phyloP scores from a whole-genome alignment of 805 yeast species.

The Ogataea populi-albae region DNA sequence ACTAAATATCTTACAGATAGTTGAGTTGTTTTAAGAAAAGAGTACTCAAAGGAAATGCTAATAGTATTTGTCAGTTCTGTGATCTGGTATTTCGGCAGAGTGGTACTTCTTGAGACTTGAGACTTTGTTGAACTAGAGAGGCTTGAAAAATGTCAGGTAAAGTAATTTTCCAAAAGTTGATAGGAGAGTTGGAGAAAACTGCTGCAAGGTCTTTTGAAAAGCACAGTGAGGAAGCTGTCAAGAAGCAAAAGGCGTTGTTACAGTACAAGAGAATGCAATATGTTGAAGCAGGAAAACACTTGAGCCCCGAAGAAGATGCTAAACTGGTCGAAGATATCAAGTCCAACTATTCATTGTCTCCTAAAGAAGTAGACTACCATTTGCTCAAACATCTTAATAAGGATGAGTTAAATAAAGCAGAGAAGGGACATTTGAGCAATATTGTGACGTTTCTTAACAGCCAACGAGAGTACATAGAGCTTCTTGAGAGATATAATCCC shows the following conservation, averaged over 20 bases:
- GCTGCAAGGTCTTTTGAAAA: conserved; percentile 36
- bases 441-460: conserved; percentile 59
- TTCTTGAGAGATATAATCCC: conserved; percentile 84
- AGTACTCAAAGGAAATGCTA: too few relatives aligned
- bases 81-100: not conserved
- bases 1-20: too few relatives aligned
- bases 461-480: conserved; percentile 74
- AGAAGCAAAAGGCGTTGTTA: conserved; percentile 44
- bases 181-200: conserved; percentile 39
- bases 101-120: conserved; percentile 1
- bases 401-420: conserved; percentile 21
- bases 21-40: too few relatives aligned
- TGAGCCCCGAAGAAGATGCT: conserved; percentile 32
- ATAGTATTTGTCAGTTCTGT: too few relatives aligned
- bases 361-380: conserved; percentile 26
- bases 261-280: conserved; percentile 48
- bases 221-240: conserved; percentile 39
- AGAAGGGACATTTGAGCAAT: conserved; percentile 49
- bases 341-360: conserved; percentile 25
- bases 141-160: conserved; percentile 23
- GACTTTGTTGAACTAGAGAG: not conserved
- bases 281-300: conserved; percentile 36
- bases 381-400: conserved; percentile 29
- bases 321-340: conserved; percentile 37
- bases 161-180: conserved; percentile 29